Base-by-base conservation (phyloP, 768 basidiomycete species). In the Lepiota brunneoincarnata region DNA sequence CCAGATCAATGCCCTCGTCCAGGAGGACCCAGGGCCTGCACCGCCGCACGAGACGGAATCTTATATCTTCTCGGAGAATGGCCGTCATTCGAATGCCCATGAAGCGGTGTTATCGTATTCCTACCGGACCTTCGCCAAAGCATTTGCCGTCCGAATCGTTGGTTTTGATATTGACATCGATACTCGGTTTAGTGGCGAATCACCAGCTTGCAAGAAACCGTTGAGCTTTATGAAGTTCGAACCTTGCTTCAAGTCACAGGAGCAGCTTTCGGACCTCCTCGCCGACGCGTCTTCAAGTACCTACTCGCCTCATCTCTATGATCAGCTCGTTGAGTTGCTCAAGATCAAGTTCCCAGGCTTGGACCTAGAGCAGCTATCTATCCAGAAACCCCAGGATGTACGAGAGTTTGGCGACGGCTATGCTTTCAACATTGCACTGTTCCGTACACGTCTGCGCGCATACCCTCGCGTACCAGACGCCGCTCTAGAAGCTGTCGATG, bases 331-430 rank as follows among this genome's bases (percentile, higher is more conserved):
- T 9, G 74, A 75, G 10, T 67, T 76, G 31, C 68, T 92, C 31
- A 71, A 75, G 18, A 62, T 62, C 0, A 63, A 75, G 12, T 88
- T 88, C 64, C 77, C 81, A 1, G 80, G 81, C 0, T 74, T 96
- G 45, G 72, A 76, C 2, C 66, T 93, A 26, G 81, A 84, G 36
- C 81, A 87, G 26, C 70, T 94, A 20, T 82, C 81, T 46, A 74
- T 76, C 0, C 82, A 83, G 31, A 80, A 81, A n/a, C 80, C 86
- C 1, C 52, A 79, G 11, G 74, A 79, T 2, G 82, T 89, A 57
- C 84, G 93, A 40, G 83, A 87, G 37, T 90, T 87, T 57, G 94
- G 95, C 0, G 84, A 91, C 48, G 76, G 80, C 49, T 98, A 92
- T 62, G 69, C 83, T 5, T 96, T 93, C 68, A 86, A 88, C 10